Conservation (phyloP, 352 stramenopile genomes). For the Globisporangium canariense region DNA sequence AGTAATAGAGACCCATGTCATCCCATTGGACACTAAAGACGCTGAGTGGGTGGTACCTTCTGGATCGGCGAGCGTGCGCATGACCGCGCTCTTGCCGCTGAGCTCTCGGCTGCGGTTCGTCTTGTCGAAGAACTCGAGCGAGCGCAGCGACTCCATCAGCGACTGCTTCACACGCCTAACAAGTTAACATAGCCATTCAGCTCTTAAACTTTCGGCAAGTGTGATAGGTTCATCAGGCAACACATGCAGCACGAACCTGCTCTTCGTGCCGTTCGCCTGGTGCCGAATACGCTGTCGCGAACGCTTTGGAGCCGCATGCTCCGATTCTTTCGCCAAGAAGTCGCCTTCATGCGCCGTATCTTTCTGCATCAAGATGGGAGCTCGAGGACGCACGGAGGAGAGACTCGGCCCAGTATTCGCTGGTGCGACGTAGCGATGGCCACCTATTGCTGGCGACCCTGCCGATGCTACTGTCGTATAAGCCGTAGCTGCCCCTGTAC, state of each 20-base stretch:
- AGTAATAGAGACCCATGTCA: background rate
- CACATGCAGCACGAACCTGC: slow-evolving; percentile 13
- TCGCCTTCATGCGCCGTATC: slow-evolving; percentile 32
- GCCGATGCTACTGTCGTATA: background rate
- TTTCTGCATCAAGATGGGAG: slow-evolving; percentile 57
- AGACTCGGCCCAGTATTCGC: slow-evolving; percentile 8
- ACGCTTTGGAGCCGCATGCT: slow-evolving; percentile 39
- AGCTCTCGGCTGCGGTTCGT: slow-evolving; percentile 70
- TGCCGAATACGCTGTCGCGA: slow-evolving; percentile 35
- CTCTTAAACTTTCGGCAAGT: background rate
- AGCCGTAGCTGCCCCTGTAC: background rate
- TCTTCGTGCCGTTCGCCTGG: slow-evolving; percentile 27
- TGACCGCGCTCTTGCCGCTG: slow-evolving; percentile 51
- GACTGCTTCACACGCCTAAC: slow-evolving; percentile 59
- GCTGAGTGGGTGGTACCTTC: slow-evolving; percentile 30
- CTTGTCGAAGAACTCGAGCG: slow-evolving; percentile 72
- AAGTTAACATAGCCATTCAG: background rate
- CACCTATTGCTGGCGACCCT: background rate
- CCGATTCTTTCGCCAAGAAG: slow-evolving; percentile 42
- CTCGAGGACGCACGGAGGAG: slow-evolving; percentile 45
- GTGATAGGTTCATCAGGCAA: background rate
- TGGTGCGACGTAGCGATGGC: background rate
- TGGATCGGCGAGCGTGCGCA: slow-evolving; percentile 54
- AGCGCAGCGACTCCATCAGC: slow-evolving; percentile 61
- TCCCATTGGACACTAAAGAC: background rate